Conservation (phyloP, 2,329 filamentous ascomycete genomes). For the Penicillium digitatum region DNA sequence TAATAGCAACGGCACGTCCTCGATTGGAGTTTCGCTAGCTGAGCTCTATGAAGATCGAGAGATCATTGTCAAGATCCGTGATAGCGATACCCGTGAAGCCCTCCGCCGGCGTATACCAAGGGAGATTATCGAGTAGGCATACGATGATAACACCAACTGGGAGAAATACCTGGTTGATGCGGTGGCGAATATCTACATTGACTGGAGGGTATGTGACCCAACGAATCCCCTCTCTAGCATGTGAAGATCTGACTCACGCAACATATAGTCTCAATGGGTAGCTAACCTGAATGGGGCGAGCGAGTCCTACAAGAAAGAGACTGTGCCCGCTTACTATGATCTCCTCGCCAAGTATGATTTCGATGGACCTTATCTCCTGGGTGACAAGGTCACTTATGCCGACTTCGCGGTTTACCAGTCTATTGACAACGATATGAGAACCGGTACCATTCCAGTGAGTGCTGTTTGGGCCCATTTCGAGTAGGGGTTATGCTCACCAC, state of each 20-base stretch:
- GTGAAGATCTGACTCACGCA: background rate
- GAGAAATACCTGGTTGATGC: background rate
- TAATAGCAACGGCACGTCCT: no score
- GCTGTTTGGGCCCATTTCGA: background rate
- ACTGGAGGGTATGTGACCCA: background rate
- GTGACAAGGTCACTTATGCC: constrained; percentile 36
- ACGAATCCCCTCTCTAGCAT: background rate
- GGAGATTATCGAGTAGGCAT: no score
- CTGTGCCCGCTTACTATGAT: background rate
- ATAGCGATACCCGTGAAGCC: no score
- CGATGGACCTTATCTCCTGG: constrained; percentile 37
- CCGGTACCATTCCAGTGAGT: constrained; percentile 32
- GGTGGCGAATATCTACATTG: background rate
- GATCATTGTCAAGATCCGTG: no score
- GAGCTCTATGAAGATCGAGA: no score
- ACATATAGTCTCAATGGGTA: background rate
- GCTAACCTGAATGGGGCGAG: background rate
- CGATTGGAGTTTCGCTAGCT: no score
- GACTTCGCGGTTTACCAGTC: constrained; percentile 43
- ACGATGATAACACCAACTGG: background rate
- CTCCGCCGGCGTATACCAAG: no score
- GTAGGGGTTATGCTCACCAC: background rate
- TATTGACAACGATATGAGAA: constrained; percentile 38
- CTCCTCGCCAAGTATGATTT: constrained; percentile 10
- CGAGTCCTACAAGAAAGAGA: background rate